Evolutionary conservation across 805 yeast species (phyloP).

Genomic region (Grigorovia humatica): DNA sequence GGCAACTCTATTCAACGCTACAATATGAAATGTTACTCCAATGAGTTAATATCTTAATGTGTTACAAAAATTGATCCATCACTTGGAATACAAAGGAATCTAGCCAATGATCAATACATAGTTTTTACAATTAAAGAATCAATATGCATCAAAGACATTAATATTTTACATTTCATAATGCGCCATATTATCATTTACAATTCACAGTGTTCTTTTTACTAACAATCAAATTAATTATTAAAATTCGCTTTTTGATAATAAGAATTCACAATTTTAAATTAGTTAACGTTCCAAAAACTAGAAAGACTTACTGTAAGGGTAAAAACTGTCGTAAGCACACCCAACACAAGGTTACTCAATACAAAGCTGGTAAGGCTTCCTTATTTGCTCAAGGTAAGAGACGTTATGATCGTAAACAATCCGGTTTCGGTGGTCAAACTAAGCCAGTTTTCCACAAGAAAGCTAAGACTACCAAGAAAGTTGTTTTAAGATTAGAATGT

Average conservation of each 20-base stretch:
- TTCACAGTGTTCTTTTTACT: background rate
- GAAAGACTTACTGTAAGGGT: constrained; percentile 99
- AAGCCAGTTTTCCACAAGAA: constrained; percentile 99
- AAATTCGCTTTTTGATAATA: background rate
- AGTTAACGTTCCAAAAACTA: constrained; percentile 99
- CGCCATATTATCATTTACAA: background rate
- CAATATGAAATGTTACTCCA: background rate
- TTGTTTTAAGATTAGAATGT: constrained; percentile 98
- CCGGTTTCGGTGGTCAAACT: constrained; percentile 99
- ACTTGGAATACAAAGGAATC: too few relatives aligned
- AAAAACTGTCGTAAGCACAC: constrained; percentile 99
- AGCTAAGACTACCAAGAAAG: constrained; percentile 99
- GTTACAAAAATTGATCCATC: too few relatives aligned
- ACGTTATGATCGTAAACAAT: constrained; percentile 99
- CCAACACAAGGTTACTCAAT: constrained; percentile 99
- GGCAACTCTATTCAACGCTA: background rate
- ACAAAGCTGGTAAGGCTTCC: constrained; percentile 99
- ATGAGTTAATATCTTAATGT: too few relatives aligned
- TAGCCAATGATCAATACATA: too few relatives aligned
- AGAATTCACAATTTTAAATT: constrained; percentile 9
- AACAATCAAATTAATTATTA: constrained; percentile 2
- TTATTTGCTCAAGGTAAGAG: constrained; percentile 99
- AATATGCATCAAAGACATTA: too few relatives aligned
- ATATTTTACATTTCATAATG: too few relatives aligned
- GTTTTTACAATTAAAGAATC: too few relatives aligned